Percentiles rank a stretch among this genome's conserved stretches.
phyloP scores from a whole-genome alignment of 2,329 filamentous ascomycete genomes.

The Herpotrichia juniperi region DNA sequence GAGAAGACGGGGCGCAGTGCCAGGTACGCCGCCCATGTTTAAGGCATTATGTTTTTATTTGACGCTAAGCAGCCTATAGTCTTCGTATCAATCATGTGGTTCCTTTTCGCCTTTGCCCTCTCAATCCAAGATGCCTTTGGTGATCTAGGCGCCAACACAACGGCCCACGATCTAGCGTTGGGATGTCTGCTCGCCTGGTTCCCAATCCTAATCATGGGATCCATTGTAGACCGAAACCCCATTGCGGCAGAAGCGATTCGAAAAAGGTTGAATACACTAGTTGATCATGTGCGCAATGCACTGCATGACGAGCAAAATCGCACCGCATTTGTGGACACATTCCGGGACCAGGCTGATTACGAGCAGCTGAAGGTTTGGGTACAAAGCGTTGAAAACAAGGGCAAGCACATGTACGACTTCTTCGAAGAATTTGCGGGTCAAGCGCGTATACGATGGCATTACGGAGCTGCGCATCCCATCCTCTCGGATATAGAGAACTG shows the following conservation, averaged over 20 bases:
- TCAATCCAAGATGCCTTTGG: slow-evolving; percentile 40
- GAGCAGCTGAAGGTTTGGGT: slow-evolving; percentile 29
- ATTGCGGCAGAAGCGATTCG: slow-evolving; percentile 45
- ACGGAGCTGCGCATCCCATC: slow-evolving; percentile 48
- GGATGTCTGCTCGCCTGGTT: slow-evolving; percentile 52
- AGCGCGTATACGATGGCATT: slow-evolving; percentile 37
- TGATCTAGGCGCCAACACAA: slow-evolving; percentile 42
- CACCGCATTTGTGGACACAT: slow-evolving; percentile 28
- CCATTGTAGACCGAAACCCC: slow-evolving; percentile 53
- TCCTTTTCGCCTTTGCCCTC: slow-evolving; percentile 41
- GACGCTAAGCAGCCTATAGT: slow-evolving; percentile 16
- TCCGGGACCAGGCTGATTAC: slow-evolving; percentile 22
- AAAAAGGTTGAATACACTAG: slow-evolving; percentile 43
- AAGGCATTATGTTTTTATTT: background rate
- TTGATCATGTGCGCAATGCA: slow-evolving; percentile 38
- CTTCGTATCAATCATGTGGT: slow-evolving; percentile 50
- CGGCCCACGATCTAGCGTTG: slow-evolving; percentile 50
- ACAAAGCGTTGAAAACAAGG: slow-evolving; percentile 24
- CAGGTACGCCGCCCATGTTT: slow-evolving; percentile 3
- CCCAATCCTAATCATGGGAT: slow-evolving; percentile 49
- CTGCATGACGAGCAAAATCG: slow-evolving; percentile 29
- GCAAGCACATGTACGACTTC: slow-evolving; percentile 29
- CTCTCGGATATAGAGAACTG: slow-evolving; percentile 46
- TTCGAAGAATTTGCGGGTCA: slow-evolving; percentile 46
- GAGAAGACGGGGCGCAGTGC: slow-evolving; percentile 46